Evolutionary conservation across 2,329 filamentous ascomycete species (phyloP), one percentile per base, ranked within the genome.

Genomic region (Exophiala oligosperma): DNA sequence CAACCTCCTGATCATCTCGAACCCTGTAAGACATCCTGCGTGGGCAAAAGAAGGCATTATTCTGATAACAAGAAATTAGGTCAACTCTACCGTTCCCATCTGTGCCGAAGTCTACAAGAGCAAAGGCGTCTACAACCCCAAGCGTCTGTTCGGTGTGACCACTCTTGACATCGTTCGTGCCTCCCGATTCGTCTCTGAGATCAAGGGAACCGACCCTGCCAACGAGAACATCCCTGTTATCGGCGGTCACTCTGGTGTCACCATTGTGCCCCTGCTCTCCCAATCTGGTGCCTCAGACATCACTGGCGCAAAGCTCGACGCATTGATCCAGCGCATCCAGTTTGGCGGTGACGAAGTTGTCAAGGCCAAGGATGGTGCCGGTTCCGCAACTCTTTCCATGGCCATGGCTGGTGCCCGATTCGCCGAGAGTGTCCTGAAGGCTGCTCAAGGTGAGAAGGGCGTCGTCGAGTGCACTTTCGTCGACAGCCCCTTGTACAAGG

Each of bases 1-100:
- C 79, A 96, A 96, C 81, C 84, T 97, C 77, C 87, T 97, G 75
- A 86, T 99, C 84, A 99, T 99, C 81, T 86, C 92, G 79, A 99
- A 99, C 88, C 94, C 94, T 64, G 92, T 85, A 79, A 57, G 81
- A 29, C 7, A 21, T 14, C 14, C 40, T 7, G 3, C 8, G 3
- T 71, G 35, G 14, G 37, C 51, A 9, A 29, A 48, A 11, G 9
- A 51, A 40, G 40, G 47, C 24, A 2, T 14, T 21, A 21, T 24
- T 35, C 17, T 50, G 35, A 40, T 63, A 40, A 64, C 52, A 17
- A 11, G 50, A 23, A 21, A 24, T 12, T 54, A 85, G 82, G 84
- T 99, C 82, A 99, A 99, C 91, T 97, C 92, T 71, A 99, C 94
- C 74, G 94, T 99, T 72, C 94, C 94, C 76, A 99, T 99, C 81